Evolutionary conservation across 176 grass and related monocot species (phyloP).

Genomic region (Lolium multiflorum): DNA sequence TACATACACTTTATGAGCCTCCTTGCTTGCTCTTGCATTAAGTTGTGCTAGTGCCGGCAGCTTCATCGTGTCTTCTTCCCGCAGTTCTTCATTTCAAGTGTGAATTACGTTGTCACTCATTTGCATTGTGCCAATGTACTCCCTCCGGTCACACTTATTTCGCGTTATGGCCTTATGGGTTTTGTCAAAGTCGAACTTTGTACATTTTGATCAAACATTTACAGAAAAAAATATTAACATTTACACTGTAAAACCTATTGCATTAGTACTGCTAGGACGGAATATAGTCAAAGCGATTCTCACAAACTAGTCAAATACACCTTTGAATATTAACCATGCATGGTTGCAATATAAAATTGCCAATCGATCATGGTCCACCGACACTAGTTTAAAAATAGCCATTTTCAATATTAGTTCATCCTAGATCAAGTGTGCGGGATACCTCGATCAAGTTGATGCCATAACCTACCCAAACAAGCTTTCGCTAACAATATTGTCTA

Average conservation of each 20-base stretch:
- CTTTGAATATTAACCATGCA: conserved; percentile 6
- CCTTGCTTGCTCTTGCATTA: neutral
- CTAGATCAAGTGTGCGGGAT: neutral
- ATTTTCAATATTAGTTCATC: neutral
- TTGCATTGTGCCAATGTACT: too few species aligned
- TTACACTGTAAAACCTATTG: too few species aligned
- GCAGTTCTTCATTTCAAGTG: neutral
- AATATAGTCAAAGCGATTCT: conserved; percentile 20
- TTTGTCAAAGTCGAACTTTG: too few species aligned
- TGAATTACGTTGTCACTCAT: neutral
- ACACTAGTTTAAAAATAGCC: conserved; percentile 12
- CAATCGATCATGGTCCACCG: conserved; percentile 14
- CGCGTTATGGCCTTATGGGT: too few species aligned
- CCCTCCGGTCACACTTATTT: too few species aligned
- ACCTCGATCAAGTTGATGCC: conserved; percentile 5
- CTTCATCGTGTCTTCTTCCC: neutral
- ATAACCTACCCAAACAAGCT: neutral
- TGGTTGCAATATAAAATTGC: neutral
- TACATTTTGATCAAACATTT: too few species aligned
- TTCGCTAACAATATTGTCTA: neutral
- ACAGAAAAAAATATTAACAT: too few species aligned
- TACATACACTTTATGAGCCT: conserved; percentile 17
- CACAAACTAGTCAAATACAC: conserved; percentile 16
- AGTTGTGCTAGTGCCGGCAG: neutral
- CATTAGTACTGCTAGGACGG: too few species aligned